These are phyloP conservation scores for Pilaira anomala DNA, from an alignment of 192 early-diverging fungal species.

Conservation along the genomic window DNA sequence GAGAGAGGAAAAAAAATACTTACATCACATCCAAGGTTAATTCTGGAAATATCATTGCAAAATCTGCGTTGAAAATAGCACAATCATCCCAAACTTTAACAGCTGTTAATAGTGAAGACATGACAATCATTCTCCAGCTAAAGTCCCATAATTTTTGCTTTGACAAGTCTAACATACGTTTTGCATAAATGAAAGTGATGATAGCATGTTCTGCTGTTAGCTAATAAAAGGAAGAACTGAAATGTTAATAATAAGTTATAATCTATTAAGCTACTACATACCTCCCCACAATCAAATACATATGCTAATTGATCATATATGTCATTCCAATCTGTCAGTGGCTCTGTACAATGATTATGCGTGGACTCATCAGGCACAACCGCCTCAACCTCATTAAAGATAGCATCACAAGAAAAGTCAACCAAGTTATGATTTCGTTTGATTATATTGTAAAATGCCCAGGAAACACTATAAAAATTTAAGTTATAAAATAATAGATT, in stretches of 20 bases:
- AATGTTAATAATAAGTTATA: not conserved
- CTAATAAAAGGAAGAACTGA: constrained; percentile 15
- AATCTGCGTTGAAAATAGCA: constrained; percentile 82
- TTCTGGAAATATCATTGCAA: constrained; percentile 74
- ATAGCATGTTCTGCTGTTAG: constrained; percentile 30
- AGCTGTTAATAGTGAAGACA: constrained; percentile 69
- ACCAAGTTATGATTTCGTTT: not conserved
- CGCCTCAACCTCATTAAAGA: constrained; percentile 2
- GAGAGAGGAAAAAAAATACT: constrained; percentile 11
- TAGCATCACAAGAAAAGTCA: constrained; percentile 11
- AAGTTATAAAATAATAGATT: not conserved
- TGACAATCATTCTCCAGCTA: constrained; percentile 47
- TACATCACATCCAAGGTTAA: constrained; percentile 64
- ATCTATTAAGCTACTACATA: constrained; percentile 3
- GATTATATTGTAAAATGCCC: constrained; percentile 14
- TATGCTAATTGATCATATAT: constrained; percentile 32
- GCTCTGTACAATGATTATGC: not conserved
- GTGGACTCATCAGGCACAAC: not conserved
- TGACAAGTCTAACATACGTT: constrained; percentile 64
- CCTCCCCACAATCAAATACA: constrained; percentile 33
- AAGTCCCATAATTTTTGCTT: constrained; percentile 52
- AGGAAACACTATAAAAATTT: constrained; percentile 9
- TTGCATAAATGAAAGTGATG: constrained; percentile 55
- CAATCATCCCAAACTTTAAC: constrained; percentile 88
- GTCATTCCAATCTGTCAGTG: constrained; percentile 28